Evolutionary conservation across 306 rosid genomes (phyloP), one percentile per base, ranked within the genome.

Genomic region (Urtica urens): DNA sequence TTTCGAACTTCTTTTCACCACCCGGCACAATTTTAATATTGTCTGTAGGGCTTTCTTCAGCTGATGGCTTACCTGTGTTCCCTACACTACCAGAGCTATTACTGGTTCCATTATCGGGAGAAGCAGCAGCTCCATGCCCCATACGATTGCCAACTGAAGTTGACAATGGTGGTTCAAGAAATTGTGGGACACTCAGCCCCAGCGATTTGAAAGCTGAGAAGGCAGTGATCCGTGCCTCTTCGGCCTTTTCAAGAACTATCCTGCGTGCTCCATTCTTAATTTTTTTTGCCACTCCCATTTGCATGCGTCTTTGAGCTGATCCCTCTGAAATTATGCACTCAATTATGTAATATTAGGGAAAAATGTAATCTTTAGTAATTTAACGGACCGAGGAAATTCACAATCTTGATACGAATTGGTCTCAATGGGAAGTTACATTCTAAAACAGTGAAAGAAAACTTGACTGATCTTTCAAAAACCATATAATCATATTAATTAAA

Each of bases 231-330:
- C 94, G 84, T 24, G 95, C 97, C 74, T 90, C 97, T 69, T 90
- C 97, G 50, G 97, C 97, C 72, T 84, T 81, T 63, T 81, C 97
- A 28, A 90, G 76, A 66, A 84, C 94, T 42, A 90, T 71, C 79
- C 77, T 90, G 57, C 94, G 84, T 53, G 97, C 95, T 64, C 94
- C 94, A 33, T 81, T 77, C 80, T 90, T 90, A 54, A 90, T 90
- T 81, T 90, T 90, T 81, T 73, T 84, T 38, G 95, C 95, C 38
- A 77, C 73, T 64, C 95, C 87, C 51, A 80, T 40, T 62, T 81
- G 95, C 26, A 79, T 38, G 38, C 79, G 76, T 76, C 78, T 79
- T 73, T 69, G 83, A 58, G 85, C 79, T 63, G 80, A 78, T 70
- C 76, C 83, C 76, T 74, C 67, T 45, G 65, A 59, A 56, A 38